Evolutionary conservation across 495 filamentous ascomycete genomes (phyloP), one percentile per base, ranked within the genome.

Genomic region (Penicillium silybi): DNA sequence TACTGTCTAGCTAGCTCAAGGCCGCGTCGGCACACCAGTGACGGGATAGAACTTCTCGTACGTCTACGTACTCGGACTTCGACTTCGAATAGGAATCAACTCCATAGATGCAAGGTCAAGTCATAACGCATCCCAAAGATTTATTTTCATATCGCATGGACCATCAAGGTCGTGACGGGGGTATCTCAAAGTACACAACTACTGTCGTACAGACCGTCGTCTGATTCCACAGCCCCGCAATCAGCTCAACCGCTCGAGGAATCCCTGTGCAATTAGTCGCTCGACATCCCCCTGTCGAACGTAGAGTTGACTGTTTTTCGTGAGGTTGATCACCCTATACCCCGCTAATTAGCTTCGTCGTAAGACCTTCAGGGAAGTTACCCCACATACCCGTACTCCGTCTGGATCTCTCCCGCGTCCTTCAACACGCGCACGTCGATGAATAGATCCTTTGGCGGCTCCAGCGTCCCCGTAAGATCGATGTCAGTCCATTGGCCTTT

Each of bases 401-500:
- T 99, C 73, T 99, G 93, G 55, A 99, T 96, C 76, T 97, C 93
- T 20, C 95, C 95, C 39, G 92, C 95, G 75, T 99, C 93, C 65
- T 93, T 96, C 54, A 99, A 69, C 46, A 97, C 95, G 48, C 95
- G 76, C 44, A 99, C 95, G 70, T 99, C 95, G 66, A 99, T 95
- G 65, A 99, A 99, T 45, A 99, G 71, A 74, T 99, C 95, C 64
- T 81, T 84, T 26, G 95, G 93, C 29, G 95, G 95, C 64, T 97
- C 92, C 66, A 99, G 77, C 56, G 87, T 92, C 39, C 95, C 95
- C 13, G 93, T 97, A 49, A 99, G 73, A 70, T 99, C 95, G 46
- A 99, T 86, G 69, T 99, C 95, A 19, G 92, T 97, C 92, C 93
- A 99, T 59, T 96, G 91, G 1, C 95, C 95, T 69, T 99, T 99